phyloP scores from a whole-genome alignment of 768 basidiomycete species.

The Auricularia sp. region DNA sequence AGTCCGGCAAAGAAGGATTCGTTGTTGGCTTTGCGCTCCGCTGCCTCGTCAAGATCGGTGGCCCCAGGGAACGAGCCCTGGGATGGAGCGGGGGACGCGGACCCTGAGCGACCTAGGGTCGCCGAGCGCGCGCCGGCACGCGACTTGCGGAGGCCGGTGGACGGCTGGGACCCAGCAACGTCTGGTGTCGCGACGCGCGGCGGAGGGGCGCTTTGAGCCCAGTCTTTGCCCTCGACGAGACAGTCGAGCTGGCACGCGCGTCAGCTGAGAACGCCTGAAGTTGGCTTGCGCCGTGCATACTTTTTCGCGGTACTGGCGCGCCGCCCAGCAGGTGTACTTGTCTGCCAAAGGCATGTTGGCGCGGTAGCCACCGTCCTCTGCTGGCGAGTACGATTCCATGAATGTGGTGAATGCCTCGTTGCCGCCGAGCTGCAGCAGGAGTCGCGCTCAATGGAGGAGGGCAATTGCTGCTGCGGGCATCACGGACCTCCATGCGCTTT shows the following conservation, averaged over 20 bases:
- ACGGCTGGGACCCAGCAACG: slow-evolving; percentile 48
- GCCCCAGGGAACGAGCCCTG: slow-evolving; percentile 32
- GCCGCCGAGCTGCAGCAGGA: slow-evolving; percentile 60
- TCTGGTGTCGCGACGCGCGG: slow-evolving; percentile 28
- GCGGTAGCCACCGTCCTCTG: slow-evolving; percentile 60
- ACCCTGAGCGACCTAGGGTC: slow-evolving; percentile 38
- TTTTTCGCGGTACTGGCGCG: slow-evolving; percentile 90
- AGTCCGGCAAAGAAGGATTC: slow-evolving; percentile 79
- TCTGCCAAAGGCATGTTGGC: slow-evolving; percentile 54
- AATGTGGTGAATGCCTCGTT: slow-evolving; percentile 78
- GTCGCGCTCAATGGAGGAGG: slow-evolving; percentile 4
- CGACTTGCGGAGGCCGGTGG: slow-evolving; percentile 67
- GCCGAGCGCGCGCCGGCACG: slow-evolving; percentile 56
- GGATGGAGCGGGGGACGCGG: slow-evolving; percentile 49
- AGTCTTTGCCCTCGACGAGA: slow-evolving; percentile 60
- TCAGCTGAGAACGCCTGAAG: slow-evolving; percentile 1
- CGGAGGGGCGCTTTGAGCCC: slow-evolving; percentile 70
- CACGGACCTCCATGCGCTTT: slow-evolving; percentile 72
- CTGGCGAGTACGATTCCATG: slow-evolving; percentile 56
- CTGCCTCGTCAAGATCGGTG: slow-evolving; percentile 31
- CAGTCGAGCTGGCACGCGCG: slow-evolving; percentile 55
- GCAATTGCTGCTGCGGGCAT: slow-evolving; percentile 4
- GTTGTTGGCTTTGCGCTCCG: slow-evolving; percentile 67
- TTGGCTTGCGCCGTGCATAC: slow-evolving; percentile 28
- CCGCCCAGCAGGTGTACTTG: slow-evolving; percentile 90